Conservation (phyloP, 495 filamentous ascomycete genomes). For the Talaromyces proteolyticus region DNA sequence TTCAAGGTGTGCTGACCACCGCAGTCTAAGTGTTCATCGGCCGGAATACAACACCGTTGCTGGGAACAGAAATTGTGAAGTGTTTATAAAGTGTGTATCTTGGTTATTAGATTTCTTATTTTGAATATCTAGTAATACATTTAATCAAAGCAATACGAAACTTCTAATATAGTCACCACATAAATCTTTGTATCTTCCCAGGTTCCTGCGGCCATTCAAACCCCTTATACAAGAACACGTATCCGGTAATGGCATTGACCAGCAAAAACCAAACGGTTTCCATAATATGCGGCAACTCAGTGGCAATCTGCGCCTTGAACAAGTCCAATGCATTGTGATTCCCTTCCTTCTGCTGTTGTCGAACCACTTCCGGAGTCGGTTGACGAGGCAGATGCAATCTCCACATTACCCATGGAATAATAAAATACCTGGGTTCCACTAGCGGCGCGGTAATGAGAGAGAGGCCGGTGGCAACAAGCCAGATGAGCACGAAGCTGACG, state of each 20-base stretch:
- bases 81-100: too few relatives aligned
- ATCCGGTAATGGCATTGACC: slow-evolving; percentile 70
- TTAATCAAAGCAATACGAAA: background rate
- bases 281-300: slow-evolving; percentile 45
- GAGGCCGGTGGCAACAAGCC: slow-evolving; percentile 64
- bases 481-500: slow-evolving; percentile 58
- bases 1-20: too few relatives aligned
- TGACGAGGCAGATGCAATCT: slow-evolving; percentile 64
- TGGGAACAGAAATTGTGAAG: too few relatives aligned
- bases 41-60: too few relatives aligned
- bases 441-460: slow-evolving; percentile 83
- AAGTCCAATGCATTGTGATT: slow-evolving; percentile 15
- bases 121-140: slow-evolving; percentile 3
- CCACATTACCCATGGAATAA: slow-evolving; percentile 94
- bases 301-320: slow-evolving; percentile 20
- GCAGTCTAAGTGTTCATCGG: too few relatives aligned
- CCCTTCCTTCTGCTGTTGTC: slow-evolving; percentile 5
- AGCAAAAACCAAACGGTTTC: slow-evolving; percentile 76
- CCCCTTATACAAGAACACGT: slow-evolving; percentile 70
- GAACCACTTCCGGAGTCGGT: slow-evolving; percentile 25
- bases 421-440: slow-evolving; percentile 92
- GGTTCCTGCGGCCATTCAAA: slow-evolving; percentile 80
- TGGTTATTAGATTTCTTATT: too few relatives aligned
- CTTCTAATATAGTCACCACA: slow-evolving; percentile 69
- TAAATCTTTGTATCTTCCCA: slow-evolving; percentile 80